A percentile compares a stretch with the other conserved stretches of the same genome.
Conservation (phyloP, 441 rosid genomes). For the Populus hybrid region DNA sequence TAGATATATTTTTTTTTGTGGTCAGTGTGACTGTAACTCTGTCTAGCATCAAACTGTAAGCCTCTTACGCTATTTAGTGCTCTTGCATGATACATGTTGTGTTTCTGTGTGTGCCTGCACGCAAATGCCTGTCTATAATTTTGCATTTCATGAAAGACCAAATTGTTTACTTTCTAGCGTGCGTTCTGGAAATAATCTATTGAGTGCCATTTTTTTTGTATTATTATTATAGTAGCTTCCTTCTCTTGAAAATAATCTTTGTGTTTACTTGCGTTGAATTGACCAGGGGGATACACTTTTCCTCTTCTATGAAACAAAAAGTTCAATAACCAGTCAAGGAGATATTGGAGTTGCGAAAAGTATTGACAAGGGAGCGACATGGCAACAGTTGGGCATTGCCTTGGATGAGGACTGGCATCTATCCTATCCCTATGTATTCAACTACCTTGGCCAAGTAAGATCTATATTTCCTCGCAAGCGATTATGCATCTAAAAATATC, state of each 20-base stretch:
- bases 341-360: constrained; percentile 93
- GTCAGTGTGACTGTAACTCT: not conserved
- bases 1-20: not conserved
- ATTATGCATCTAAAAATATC: not conserved
- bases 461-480: not conserved
- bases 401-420: constrained; percentile 97
- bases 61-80: not conserved
- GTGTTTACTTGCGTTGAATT: not conserved
- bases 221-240: not conserved
- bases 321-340: constrained; percentile 81
- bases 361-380: constrained; percentile 76
- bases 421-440: constrained; percentile 85
- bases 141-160: not conserved
- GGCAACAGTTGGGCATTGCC: constrained; percentile 89
- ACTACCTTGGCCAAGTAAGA: constrained; percentile 71
- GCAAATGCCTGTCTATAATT: not conserved
- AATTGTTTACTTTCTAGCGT: not conserved
- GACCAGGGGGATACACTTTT: constrained; percentile 67
- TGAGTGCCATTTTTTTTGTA: not conserved
- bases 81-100: not conserved
- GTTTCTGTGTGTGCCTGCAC: not conserved
- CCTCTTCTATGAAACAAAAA: constrained; percentile 80
- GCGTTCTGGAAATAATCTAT: constrained; percentile 4
- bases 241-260: not conserved
- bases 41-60: not conserved